These are phyloP conservation scores for Piper betle DNA, from an alignment of 164 flowering plant species.

Conservation along the genomic window DNA sequence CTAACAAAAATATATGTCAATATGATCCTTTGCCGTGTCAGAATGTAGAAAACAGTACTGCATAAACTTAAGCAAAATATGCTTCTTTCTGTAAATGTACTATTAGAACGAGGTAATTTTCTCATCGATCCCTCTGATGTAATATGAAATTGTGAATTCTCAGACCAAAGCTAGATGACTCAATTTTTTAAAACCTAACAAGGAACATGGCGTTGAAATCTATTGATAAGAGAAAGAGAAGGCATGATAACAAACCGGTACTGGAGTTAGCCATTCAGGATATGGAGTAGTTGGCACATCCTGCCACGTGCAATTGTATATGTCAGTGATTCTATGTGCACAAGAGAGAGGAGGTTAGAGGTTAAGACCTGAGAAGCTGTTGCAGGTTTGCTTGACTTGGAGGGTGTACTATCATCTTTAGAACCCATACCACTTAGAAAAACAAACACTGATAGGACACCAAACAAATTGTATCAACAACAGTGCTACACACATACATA, in stretches of 20 bases:
- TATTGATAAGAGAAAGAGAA: neutral
- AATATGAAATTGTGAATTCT: too few relatives aligned
- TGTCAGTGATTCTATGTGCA: neutral
- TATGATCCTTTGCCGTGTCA: neutral
- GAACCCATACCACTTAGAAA: conserved; percentile 20
- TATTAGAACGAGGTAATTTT: too few relatives aligned
- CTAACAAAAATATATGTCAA: too few relatives aligned
- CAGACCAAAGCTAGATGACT: too few relatives aligned
- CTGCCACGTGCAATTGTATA: conserved; percentile 7
- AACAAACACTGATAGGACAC: neutral
- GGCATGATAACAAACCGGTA: conserved; percentile 49
- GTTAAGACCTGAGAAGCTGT: conserved; percentile 11
- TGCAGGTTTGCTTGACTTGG: conserved; percentile 19
- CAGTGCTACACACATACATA: neutral
- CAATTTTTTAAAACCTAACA: too few relatives aligned
- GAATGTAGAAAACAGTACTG: too few relatives aligned
- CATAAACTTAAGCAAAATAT: too few relatives aligned
- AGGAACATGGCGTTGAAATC: neutral
- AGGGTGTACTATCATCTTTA: conserved; percentile 47
- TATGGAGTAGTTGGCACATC: conserved; percentile 15
- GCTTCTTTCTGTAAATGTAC: too few relatives aligned
- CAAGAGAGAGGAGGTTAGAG: neutral
- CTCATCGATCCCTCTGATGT: too few relatives aligned
- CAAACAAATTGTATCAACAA: neutral
- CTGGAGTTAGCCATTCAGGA: conserved; percentile 68